Evolutionary conservation across 2,329 filamentous ascomycete species (phyloP), one percentile per base, ranked within the genome.

Genomic region (Hypocreales sp.): DNA sequence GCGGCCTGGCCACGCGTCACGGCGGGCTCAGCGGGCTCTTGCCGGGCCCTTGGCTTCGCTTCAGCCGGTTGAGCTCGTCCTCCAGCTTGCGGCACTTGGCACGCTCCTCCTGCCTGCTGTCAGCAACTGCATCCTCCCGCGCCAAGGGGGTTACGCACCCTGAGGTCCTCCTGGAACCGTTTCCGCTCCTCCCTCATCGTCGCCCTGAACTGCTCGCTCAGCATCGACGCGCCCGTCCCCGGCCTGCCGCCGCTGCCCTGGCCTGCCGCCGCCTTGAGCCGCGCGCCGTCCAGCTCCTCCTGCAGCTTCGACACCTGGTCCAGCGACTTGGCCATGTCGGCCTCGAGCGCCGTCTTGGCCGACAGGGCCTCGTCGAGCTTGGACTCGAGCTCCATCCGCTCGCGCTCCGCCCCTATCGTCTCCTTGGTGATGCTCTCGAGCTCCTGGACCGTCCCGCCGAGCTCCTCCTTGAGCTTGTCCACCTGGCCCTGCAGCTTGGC

Each of bases 141-240:
- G n/a, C n/a, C n/a, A n/a, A n/a, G n/a, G n/a, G n/a, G n/a, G n/a
- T n/a, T n/a, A 41, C 60, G 40, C 44, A 65, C 62, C 51, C 50
- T 55, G 22, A 68, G 41, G 32, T 66, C 64, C 35, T 67, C 62
- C 35, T 67, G 62, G 50, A 65, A 67, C 47, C 60, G 65, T 53
- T 58, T 66, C 36, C 64, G 56, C 50, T 68, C 64, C 42, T 65
- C 62, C 38, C 64, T 59, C 64, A 68, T 67, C 14, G 61, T 65
- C 7, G 57, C 50, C 25, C 64, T 47, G 49, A 68, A 68, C 46
- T 67, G 64, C 48, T 68, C 64, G 41, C 64, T 68, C 35, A 68
- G 51, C 55, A 67, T 56, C 7, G 53, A 54, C 9, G 64, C 63
- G 3, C 64, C 64, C 1, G 53, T 51, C 5, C 59, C 51, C 4